phyloP scores from a whole-genome alignment of 352 stramenopile species.

The Plasmopara halstedii region DNA sequence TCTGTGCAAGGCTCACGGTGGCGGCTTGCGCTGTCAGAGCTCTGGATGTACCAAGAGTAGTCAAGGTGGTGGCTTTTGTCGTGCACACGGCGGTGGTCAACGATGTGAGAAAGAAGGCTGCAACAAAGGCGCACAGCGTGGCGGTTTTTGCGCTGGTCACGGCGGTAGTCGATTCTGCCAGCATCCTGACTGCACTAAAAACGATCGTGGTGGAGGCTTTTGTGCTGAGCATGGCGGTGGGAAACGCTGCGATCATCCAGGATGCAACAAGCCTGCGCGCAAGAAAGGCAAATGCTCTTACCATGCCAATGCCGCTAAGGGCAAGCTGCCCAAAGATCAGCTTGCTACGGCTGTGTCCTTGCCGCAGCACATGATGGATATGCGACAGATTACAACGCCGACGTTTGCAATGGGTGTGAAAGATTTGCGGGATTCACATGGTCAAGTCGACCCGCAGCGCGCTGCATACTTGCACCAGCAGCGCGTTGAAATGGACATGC shows the following conservation, averaged over 20 bases:
- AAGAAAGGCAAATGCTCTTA: slow-evolving; percentile 86
- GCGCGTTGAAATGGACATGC: slow-evolving; percentile 62
- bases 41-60: slow-evolving; percentile 74
- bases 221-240: slow-evolving; percentile 81
- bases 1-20: slow-evolving; percentile 81
- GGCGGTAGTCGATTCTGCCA: slow-evolving; percentile 78
- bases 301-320: slow-evolving; percentile 72
- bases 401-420: slow-evolving; percentile 41
- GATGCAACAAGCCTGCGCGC: slow-evolving; percentile 75
- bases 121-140: slow-evolving; percentile 74
- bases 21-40: slow-evolving; percentile 65
- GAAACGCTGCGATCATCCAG: slow-evolving; percentile 67
- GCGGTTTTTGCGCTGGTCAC: slow-evolving; percentile 75
- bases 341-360: slow-evolving; percentile 15
- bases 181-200: slow-evolving; percentile 83
- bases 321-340: slow-evolving; percentile 51
- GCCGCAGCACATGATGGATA: slow-evolving; percentile 73
- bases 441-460: slow-evolving; percentile 33
- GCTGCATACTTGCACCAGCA: slow-evolving; percentile 41
- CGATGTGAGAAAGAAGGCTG: slow-evolving; percentile 79
- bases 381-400: slow-evolving; percentile 71
- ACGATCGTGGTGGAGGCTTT: slow-evolving; percentile 78
- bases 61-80: slow-evolving; percentile 80
- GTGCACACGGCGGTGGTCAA: slow-evolving; percentile 73
- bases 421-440: slow-evolving; percentile 30